Base-by-base conservation (phyloP, 2,329 filamentous ascomycete genomes). In the Myriosclerotinia curreyana region DNA sequence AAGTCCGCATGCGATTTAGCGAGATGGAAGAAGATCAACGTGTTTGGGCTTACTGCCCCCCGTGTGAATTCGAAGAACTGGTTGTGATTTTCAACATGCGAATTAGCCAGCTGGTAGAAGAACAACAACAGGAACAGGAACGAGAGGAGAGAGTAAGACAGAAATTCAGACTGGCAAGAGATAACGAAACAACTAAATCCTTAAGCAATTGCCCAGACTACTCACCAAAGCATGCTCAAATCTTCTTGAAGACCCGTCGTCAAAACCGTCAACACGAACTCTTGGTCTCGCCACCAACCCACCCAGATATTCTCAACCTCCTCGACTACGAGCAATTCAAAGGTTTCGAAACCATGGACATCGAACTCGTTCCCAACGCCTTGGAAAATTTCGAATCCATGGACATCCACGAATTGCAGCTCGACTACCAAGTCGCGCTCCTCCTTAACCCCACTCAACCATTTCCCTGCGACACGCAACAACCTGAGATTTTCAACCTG, bases 161-260 rank as follows among this genome's bases (percentile, higher is more conserved):
- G 22, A 5, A 6, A 25, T 9, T 34, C 22, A 55, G 38, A 46
- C 60, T 31, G 42, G 49, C 28, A 59, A 25, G 20, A 42, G 61
- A 64, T 64, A 59, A 34, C 44, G 46, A 60, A 17, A 31, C 12
- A 44, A 11, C 44, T 44, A 60, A 50, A 25, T 52, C 54, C 31
- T 22, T 28, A 38, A 60, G 61, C 54, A 22, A 50, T 17, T 36
- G 15, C 25, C 12, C 34, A 17, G 54, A 59, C 34, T 44, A 38
- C 20, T 6, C 40, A 46, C 28, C 2, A 34, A 12, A 0, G 46
- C 17, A 12, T 58, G 22, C 20, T 15, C 3, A 9, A 1, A 34
- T 20, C 25, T 15, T 9, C 9, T 46, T 6, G 22, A 44, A 44
- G 53, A n/a, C 20, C 9, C n/a, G 8, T 14, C 46, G 1, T 12